Evolutionary conservation across 1,284 basidiomycete species (phyloP).

Genomic region (Cutaneotrichosporon spelunceum): DNA sequence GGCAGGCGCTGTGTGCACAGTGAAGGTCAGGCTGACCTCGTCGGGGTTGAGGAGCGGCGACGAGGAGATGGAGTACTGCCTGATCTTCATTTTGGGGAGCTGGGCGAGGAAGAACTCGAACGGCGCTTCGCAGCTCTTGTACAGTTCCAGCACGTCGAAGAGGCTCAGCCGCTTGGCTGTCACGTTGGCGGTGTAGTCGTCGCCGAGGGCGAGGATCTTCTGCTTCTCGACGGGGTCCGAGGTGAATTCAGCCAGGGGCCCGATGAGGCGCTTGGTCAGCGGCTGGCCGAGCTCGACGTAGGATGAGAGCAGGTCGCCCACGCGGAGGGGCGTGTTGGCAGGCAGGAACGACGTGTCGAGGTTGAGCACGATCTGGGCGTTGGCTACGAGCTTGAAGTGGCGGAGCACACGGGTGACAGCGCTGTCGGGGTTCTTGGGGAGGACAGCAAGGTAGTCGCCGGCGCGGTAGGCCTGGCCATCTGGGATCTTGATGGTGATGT

Average conservation of each 20-base stretch:
- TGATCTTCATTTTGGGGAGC: slow-evolving; percentile 27
- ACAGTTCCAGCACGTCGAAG: slow-evolving; percentile 49
- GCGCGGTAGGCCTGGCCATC: slow-evolving; percentile 52
- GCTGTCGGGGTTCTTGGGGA: slow-evolving; percentile 25
- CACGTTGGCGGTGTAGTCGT: slow-evolving; percentile 29
- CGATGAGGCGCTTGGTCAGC: slow-evolving; percentile 27
- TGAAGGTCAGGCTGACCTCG: slow-evolving; percentile 56
- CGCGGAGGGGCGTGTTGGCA: slow-evolving; percentile 48
- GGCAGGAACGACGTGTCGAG: slow-evolving; percentile 43
- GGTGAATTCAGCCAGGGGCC: slow-evolving; percentile 20
- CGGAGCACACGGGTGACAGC: slow-evolving; percentile 14
- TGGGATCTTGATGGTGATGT: slow-evolving; percentile 56
- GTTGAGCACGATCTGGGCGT: slow-evolving; percentile 27
- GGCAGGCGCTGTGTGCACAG: slow-evolving; percentile 53
- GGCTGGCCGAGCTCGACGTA: slow-evolving; percentile 55
- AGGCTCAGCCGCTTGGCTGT: slow-evolving; percentile 52
- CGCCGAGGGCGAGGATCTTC: slow-evolving; percentile 15
- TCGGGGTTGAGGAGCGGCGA: slow-evolving; percentile 57
- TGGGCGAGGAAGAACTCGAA: slow-evolving; percentile 22
- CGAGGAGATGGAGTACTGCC: slow-evolving; percentile 53
- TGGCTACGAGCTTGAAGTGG: slow-evolving; percentile 15
- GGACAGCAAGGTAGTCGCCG: slow-evolving; percentile 57
- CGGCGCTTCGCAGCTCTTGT: slow-evolving; percentile 45
- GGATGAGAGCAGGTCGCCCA: slow-evolving; percentile 52
- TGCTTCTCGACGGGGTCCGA: slow-evolving; percentile 7